Evolutionary conservation across 805 yeast species (phyloP), one percentile per base, ranked within the genome.

Genomic region (Yamadazyma phyllophila): DNA sequence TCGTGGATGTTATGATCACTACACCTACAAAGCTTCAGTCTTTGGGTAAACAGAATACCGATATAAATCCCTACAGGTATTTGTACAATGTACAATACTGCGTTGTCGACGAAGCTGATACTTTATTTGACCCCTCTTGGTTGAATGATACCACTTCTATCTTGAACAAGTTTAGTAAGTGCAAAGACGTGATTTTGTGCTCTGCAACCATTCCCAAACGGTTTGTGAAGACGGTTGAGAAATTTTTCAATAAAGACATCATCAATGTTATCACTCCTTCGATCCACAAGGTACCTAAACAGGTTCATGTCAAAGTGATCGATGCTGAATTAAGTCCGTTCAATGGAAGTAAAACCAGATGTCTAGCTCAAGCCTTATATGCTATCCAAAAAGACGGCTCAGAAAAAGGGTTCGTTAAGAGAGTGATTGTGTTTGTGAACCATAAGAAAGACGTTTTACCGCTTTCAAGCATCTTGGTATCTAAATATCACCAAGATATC

Each of bases 31-130:
- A 87, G 60, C 58, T 91, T 59, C 78, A 45, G 62, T 74, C 66
- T 51, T 65, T 60, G 38, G 55, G 51, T 16, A 51, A 51, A 31
- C 55, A 51, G 36, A 50, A 59, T 15, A 62, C 67, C 30, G 61
- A 69, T 43, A 55, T 55, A 11, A 62, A 69, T 47, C 76, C 63
- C 4, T 69, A 65, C 49, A 62, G 73, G 31, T 56, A 67, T 17
- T 67, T 79, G 48, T 63, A 63, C 38, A 61, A 68, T 11, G 80
- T 84, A 4, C 72, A 74, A 24, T 84, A 76, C 57, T 72, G 85
- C 37, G 92, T 88, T 1, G 78, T 87, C 11, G 99, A 92, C 61
- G 99, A 92, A 63, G 98, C 99, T 0, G 99, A 92, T 65, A 86
- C 96, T 0, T 67, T 92, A 45, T 76, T 91, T 81, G 96, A 91